Evolutionary conservation across 2,329 filamentous ascomycete genomes (phyloP).

Genomic region (Nigrospora oryzae): DNA sequence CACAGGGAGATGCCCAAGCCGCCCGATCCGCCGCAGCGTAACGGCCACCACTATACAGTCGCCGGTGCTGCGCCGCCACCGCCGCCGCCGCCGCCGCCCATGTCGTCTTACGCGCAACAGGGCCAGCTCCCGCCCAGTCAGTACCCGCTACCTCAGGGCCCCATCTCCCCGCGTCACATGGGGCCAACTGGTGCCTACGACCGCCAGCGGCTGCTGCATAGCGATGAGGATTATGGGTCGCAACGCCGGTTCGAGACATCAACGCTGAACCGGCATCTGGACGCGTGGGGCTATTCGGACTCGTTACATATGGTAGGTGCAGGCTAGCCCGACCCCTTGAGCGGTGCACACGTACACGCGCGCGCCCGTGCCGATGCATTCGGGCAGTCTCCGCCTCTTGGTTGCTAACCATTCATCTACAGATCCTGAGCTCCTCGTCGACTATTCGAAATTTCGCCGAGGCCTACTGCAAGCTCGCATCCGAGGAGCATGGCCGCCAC

Average conservation of each 20-base stretch:
- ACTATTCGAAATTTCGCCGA: constrained; percentile 50
- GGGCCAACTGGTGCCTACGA: constrained; percentile 38
- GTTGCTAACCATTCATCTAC: not conserved
- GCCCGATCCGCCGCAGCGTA: constrained; percentile 11
- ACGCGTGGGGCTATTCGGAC: constrained; percentile 45
- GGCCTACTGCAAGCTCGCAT: constrained; percentile 43
- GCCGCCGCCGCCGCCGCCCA: constrained; percentile 21
- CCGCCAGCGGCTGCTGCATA: constrained; percentile 29
- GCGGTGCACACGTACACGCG: too few species aligned
- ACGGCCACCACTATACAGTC: constrained; percentile 11
- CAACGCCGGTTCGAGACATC: constrained; percentile 33
- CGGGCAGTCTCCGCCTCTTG: not conserved
- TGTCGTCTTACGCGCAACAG: constrained; percentile 25
- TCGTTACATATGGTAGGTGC: constrained; percentile 38
- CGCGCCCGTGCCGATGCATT: too few species aligned
- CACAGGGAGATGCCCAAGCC: constrained; percentile 16
- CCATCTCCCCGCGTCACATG: constrained; percentile 41
- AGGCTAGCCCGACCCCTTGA: too few species aligned
- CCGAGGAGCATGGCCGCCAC: constrained; percentile 46
- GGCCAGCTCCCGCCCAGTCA: constrained; percentile 39
- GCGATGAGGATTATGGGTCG: constrained; percentile 35
- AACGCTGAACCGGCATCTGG: constrained; percentile 37
- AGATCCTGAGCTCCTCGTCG: constrained; percentile 38
- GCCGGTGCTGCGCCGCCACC: constrained; percentile 20
- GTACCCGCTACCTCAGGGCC: constrained; percentile 26